Conservation (phyloP, 2,329 filamentous ascomycete species). For the Alternaria alternata region DNA sequence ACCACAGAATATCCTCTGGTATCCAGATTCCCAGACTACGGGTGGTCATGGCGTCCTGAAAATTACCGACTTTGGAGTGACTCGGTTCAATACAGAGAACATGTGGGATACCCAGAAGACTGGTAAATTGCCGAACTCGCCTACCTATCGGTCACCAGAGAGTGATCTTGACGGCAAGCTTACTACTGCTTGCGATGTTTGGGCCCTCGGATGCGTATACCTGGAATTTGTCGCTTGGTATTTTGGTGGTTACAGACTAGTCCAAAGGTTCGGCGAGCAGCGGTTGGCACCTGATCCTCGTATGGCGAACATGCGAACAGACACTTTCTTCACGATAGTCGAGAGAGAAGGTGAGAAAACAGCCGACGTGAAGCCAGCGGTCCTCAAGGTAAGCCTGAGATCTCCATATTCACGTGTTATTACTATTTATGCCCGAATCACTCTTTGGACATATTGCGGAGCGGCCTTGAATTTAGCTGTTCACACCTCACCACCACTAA, state of each 20-base stretch:
- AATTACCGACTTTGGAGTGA: constrained; percentile 46
- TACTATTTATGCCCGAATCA: too few species aligned
- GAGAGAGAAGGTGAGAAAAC: neutral
- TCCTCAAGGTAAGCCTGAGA: constrained; percentile 1
- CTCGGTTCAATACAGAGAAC: constrained; percentile 11
- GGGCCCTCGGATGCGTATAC: constrained; percentile 43
- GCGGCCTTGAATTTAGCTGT: too few species aligned
- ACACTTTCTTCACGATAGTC: neutral
- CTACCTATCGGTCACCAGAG: constrained; percentile 54
- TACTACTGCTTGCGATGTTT: constrained; percentile 48
- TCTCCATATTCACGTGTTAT: too few species aligned
- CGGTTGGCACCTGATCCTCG: neutral
- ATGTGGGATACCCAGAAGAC: neutral
- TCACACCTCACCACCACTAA: neutral
- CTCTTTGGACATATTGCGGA: too few species aligned
- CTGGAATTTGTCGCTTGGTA: constrained; percentile 42
- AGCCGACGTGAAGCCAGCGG: neutral
- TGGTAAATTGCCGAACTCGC: neutral
- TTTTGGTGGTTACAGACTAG: constrained; percentile 9
- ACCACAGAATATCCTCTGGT: constrained; percentile 50
- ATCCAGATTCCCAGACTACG: constrained; percentile 3
- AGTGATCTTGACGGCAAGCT: constrained; percentile 27
- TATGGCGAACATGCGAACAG: neutral
- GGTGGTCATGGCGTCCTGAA: constrained; percentile 27
- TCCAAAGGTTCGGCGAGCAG: neutral